phyloP scores from a whole-genome alignment of 192 early-diverging fungal genomes.

The Coemansia sp. region DNA sequence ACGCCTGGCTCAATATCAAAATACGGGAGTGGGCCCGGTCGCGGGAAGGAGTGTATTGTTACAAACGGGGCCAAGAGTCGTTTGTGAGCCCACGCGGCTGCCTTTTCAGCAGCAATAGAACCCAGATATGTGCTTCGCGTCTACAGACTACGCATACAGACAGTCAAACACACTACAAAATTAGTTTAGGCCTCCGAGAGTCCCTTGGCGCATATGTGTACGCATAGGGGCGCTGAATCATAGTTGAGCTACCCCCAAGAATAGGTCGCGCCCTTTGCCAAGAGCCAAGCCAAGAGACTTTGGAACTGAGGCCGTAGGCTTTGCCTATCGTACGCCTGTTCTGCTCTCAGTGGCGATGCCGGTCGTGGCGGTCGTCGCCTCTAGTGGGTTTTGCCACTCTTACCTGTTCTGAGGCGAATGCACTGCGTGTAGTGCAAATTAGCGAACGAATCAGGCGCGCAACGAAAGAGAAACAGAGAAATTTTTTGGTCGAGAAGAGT shows the following conservation, averaged over 20 bases:
- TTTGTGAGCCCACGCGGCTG: slow-evolving; percentile 3
- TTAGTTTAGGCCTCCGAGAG: neutral
- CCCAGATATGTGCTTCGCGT: neutral
- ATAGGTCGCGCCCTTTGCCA: neutral
- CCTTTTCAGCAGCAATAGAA: neutral
- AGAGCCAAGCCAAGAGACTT: neutral
- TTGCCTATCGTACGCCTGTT: neutral
- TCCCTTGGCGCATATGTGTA: neutral
- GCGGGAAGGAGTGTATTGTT: neutral
- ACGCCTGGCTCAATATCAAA: slow-evolving; percentile 1
- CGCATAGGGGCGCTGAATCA: neutral
- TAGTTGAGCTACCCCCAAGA: neutral
- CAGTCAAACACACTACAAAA: neutral
- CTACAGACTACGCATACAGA: neutral
- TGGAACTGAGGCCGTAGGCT: neutral
- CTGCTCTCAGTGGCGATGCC: neutral
- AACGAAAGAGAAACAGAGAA: neutral
- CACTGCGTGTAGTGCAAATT: slow-evolving; percentile 2
- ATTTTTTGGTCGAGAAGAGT: neutral
- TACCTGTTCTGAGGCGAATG: slow-evolving; percentile 1
- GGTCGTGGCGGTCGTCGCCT: neutral
- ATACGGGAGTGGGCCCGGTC: slow-evolving; percentile 10
- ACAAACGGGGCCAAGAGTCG: neutral
- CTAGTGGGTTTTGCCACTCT: neutral
- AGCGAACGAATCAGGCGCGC: neutral